Base-by-base conservation (phyloP, 1,139 yeast species). In the Pichia sp. region DNA sequence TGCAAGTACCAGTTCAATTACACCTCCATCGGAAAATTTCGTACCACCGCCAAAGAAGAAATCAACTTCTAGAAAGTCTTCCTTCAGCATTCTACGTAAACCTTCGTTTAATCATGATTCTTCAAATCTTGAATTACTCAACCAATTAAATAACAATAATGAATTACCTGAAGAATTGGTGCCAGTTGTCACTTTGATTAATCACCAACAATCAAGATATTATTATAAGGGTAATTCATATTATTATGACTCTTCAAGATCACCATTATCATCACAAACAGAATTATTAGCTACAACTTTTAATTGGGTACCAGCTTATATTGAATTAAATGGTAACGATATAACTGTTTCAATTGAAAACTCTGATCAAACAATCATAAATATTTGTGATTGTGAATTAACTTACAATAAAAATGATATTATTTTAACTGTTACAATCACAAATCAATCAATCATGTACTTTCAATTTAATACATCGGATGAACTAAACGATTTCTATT, bases 111-210 rank as follows among this genome's bases (percentile, higher is more conserved):
- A 44, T 20, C 42, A 42, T 22, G 45, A 41, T 18, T 13, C 47
- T 8, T n/a, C n/a, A n/a, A 18, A 35, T 24, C 41, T 27, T 22
- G 26, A 29, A 7, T 24, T 32, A 4, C 2, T 7, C 13, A 11
- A 23, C 4, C 27, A 37, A 7, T n/a, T n/a, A 20, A 30, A 23
- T 13, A 25, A 22, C 7, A 26, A 32, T 41, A 22, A 13, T 13
- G 53, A 49, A 24, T 43, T 63, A 16, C 78, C 79, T 2, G 72
- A 70, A 24, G 83, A 79, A 54, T 66, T 79, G 59, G 61, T 74
- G 9, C 83, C 85, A 1, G 70, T 77, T 13, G 66, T 79, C 42
- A 74, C 82, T 4, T 64, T 79, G 45, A 63, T 78, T 35, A 69
- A 70, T 26, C 73, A 80, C 20, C 83, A 79, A 55, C 73, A 73